Evolutionary conservation across 78 protist genomes (phyloP).

Genomic region (Dictyostelium brefeldianum): DNA sequence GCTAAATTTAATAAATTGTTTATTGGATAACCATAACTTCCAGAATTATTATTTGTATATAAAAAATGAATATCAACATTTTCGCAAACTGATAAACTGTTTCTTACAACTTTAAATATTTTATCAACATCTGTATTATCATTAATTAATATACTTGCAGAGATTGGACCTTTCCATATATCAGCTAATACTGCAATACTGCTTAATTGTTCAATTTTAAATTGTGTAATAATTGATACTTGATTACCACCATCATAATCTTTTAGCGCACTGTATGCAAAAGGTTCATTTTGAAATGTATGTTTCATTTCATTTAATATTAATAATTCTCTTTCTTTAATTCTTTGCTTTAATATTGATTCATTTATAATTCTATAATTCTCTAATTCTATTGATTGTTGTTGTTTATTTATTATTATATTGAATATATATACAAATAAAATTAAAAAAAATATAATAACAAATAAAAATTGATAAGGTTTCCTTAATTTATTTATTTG

Average conservation of each 20-base stretch:
- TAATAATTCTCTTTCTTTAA: too few species aligned
- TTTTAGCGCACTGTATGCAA: background rate
- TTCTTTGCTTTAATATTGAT: too few species aligned
- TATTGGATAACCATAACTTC: slow-evolving; percentile 34
- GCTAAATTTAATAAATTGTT: slow-evolving; percentile 45
- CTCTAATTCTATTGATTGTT: too few species aligned
- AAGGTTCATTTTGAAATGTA: slow-evolving; percentile 9
- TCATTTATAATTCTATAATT: too few species aligned
- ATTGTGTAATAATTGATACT: slow-evolving; percentile 43
- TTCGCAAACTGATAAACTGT: slow-evolving; percentile 3
- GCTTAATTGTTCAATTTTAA: slow-evolving; percentile 36
- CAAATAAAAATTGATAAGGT: too few species aligned
- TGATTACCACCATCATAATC: slow-evolving; percentile 4
- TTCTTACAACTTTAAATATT: background rate
- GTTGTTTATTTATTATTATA: too few species aligned
- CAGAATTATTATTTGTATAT: background rate
- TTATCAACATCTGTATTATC: background rate
- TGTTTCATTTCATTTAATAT: too few species aligned
- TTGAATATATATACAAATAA: too few species aligned
- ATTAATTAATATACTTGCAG: slow-evolving; percentile 31
- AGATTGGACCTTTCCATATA: slow-evolving; percentile 63
- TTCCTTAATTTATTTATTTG: too few species aligned
- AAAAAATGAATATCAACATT: slow-evolving; percentile 52
- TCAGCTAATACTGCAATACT: slow-evolving; percentile 48
- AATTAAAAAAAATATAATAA: too few species aligned